phyloP scores from a whole-genome alignment of 768 basidiomycete species.

The Rhodotorula toruloides region DNA sequence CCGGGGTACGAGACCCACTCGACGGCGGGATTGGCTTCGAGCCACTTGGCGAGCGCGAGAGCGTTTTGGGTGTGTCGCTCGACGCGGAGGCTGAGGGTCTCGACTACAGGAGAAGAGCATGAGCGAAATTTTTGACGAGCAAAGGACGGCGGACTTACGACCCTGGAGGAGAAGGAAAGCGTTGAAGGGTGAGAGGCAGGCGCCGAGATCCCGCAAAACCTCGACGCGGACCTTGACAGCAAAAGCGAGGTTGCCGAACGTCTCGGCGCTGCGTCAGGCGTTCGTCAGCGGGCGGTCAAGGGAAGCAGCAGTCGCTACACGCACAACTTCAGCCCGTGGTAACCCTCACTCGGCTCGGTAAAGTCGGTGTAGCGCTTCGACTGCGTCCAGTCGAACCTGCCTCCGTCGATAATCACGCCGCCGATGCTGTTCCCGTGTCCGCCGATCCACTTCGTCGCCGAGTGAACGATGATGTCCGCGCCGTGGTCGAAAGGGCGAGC shows the following conservation, averaged over 20 bases:
- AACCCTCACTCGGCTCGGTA: slow-evolving; percentile 67
- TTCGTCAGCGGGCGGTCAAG: too few species aligned
- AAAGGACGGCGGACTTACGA: not conserved
- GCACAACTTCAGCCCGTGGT: slow-evolving; percentile 68
- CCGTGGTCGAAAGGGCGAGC: slow-evolving; percentile 71
- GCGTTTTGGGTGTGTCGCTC: slow-evolving; percentile 69
- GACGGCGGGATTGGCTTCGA: slow-evolving; percentile 62
- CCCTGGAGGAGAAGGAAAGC: slow-evolving; percentile 44
- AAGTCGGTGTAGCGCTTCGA: slow-evolving; percentile 62
- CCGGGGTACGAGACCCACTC: slow-evolving; percentile 74
- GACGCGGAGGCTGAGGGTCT: slow-evolving; percentile 66
- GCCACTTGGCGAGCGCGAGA: slow-evolving; percentile 62
- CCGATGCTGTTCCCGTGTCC: slow-evolving; percentile 64
- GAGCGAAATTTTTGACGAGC: not conserved
- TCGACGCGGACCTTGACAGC: slow-evolving; percentile 63
- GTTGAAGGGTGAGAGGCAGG: not conserved
- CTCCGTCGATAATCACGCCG: slow-evolving; percentile 68
- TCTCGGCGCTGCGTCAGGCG: too few species aligned
- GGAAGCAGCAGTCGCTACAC: too few species aligned
- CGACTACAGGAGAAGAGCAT: slow-evolving; percentile 46
- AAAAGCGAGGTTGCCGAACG: slow-evolving; percentile 62
- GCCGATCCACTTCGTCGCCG: slow-evolving; percentile 58
- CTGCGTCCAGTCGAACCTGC: slow-evolving; percentile 61
- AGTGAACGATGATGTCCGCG: slow-evolving; percentile 74
- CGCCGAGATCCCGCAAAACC: slow-evolving; percentile 34